Evolutionary conservation across 257 asterid species (phyloP).

Genomic region (Avicennia marina): DNA sequence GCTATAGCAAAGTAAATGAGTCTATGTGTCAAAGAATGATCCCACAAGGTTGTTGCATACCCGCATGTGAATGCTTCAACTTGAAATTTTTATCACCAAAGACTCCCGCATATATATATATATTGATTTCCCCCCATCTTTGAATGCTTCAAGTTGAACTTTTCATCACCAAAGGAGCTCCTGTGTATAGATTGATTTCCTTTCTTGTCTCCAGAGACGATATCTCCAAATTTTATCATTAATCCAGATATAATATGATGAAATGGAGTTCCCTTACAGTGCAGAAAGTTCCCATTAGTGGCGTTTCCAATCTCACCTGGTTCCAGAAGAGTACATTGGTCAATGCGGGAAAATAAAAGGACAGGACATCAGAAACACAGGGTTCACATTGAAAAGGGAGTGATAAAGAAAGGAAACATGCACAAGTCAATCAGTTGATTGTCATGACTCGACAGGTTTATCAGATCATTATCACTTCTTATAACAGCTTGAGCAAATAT

Average conservation of each 20-base stretch:
- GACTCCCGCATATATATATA: constrained; percentile 30
- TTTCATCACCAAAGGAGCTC: constrained; percentile 67
- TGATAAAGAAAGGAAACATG: not conserved
- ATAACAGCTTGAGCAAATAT: not conserved
- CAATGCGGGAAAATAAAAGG: not conserved
- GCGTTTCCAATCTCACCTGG: constrained; percentile 88
- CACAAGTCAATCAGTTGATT: not conserved
- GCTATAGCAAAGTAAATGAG: not conserved
- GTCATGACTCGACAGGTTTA: not conserved
- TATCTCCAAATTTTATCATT: constrained; percentile 99
- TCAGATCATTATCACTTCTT: too few relatives aligned
- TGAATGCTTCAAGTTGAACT: constrained; percentile 60
- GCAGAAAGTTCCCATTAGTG: constrained; percentile 61
- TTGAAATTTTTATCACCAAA: constrained; percentile 61
- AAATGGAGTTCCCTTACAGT: constrained; percentile 87
- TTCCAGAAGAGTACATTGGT: not conserved
- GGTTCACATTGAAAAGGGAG: constrained; percentile 4
- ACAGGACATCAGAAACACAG: not conserved
- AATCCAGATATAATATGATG: constrained; percentile 97
- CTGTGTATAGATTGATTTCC: constrained; percentile 17
- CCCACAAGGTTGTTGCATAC: constrained; percentile 21
- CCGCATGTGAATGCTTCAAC: constrained; percentile 80
- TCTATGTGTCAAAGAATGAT: not conserved
- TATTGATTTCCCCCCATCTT: constrained; percentile 82
- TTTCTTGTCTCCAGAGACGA: constrained; percentile 39